phyloP scores from a whole-genome alignment of 1,284 basidiomycete genomes.

The Boletellus dicymbophilus region DNA sequence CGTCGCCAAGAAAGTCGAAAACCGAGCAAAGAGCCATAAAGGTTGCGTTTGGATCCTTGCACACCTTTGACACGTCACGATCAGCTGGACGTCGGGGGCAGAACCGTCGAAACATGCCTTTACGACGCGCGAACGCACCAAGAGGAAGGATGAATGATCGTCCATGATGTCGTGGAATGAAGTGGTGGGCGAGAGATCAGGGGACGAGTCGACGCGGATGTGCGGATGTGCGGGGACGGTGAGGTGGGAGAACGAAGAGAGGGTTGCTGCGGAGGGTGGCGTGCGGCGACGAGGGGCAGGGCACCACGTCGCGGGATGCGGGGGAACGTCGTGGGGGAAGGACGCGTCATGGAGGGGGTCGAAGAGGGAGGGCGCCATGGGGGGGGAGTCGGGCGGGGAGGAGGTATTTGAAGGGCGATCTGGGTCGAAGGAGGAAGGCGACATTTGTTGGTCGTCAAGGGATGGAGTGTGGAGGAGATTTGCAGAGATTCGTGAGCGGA shows the following conservation, averaged over 20 bases:
- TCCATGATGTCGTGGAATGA: too few species aligned
- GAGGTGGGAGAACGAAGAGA: too few species aligned
- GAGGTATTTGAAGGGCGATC: conserved; percentile 29
- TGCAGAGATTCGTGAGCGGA: conserved; percentile 29
- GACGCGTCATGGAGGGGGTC: background rate
- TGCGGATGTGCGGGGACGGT: too few species aligned
- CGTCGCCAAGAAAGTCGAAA: conserved; percentile 22
- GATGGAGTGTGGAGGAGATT: conserved; percentile 29
- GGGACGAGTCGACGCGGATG: too few species aligned
- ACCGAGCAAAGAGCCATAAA: conserved; percentile 38
- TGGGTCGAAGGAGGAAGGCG: conserved; percentile 27
- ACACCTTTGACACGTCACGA: conserved; percentile 15
- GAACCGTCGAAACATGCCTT: conserved; percentile 40
- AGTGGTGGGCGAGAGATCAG: too few species aligned
- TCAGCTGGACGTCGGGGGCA: conserved; percentile 2
- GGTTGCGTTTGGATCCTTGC: conserved; percentile 24
- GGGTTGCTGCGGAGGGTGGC: too few species aligned
- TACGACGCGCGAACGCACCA: conserved; percentile 51
- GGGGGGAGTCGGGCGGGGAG: background rate
- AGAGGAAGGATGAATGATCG: conserved; percentile 38
- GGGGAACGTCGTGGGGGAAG: background rate
- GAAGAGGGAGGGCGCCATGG: background rate
- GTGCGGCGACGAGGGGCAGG: too few species aligned
- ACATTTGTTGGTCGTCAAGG: conserved; percentile 38
- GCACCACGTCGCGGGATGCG: too few species aligned